These are phyloP conservation scores for Hypoxylon lienhwacheense DNA, from an alignment of 495 filamentous ascomycete genomes.

Conservation along the genomic window DNA sequence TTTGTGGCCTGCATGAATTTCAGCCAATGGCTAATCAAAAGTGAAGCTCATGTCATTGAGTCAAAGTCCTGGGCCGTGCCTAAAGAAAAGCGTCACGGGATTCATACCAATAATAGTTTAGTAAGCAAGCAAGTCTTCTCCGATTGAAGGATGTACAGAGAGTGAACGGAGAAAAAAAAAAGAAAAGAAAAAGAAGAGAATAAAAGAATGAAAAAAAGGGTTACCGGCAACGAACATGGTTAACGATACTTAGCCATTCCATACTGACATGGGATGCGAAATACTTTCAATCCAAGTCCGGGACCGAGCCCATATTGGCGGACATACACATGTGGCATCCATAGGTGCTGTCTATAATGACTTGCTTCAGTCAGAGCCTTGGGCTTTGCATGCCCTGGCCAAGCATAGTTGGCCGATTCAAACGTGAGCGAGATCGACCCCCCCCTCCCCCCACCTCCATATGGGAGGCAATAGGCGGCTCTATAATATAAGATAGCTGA, in stretches of 20 bases:
- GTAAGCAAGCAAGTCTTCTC: conserved; percentile 23
- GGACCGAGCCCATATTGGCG: conserved; percentile 42
- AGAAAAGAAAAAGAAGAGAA: background rate
- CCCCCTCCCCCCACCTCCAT: background rate
- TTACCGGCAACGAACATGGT: background rate
- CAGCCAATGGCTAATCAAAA: conserved; percentile 5
- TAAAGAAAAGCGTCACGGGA: conserved; percentile 48
- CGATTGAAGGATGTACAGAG: background rate
- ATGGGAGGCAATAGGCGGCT: background rate
- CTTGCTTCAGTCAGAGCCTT: conserved; percentile 37
- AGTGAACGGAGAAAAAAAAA: no score
- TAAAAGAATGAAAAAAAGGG: background rate
- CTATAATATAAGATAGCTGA: background rate
- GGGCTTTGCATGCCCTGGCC: conserved; percentile 37
- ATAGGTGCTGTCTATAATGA: conserved; percentile 46
- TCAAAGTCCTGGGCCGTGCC: conserved; percentile 46
- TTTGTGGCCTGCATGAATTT: background rate
- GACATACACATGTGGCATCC: conserved; percentile 48
- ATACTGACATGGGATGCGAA: conserved; percentile 50
- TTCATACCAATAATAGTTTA: conserved; percentile 47
- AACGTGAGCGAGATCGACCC: conserved; percentile 44
- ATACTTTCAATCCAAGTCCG: conserved; percentile 49
- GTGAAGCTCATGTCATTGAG: conserved; percentile 50
- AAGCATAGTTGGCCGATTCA: conserved; percentile 48
- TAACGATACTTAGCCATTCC: conserved; percentile 43